A percentile compares a stretch with the other conserved stretches of the same genome.
phyloP scores from a whole-genome alignment of 441 rosid species.

The Melastoma candidum region DNA sequence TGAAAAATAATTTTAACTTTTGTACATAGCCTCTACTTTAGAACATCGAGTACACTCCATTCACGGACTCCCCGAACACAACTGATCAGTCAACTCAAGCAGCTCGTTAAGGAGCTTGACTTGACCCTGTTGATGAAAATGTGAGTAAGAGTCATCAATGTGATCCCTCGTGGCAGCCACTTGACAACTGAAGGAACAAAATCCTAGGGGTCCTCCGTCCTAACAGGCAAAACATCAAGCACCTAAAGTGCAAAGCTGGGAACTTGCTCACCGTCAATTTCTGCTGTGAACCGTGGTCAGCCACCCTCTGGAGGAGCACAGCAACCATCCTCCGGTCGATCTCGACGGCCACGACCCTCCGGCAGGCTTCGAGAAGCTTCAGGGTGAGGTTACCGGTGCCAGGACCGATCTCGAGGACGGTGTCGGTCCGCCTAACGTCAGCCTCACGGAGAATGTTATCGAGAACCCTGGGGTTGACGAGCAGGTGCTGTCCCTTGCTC shows the following conservation, averaged over 20 bases:
- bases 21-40: too few relatives aligned
- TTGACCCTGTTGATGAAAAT: too few relatives aligned
- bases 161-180: too few relatives aligned
- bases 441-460: constrained; percentile 61
- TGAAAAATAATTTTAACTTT: too few relatives aligned
- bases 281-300: constrained; percentile 25
- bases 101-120: too few relatives aligned
- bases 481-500: constrained; percentile 90
- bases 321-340: constrained; percentile 74
- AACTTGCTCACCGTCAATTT: constrained; percentile 40
- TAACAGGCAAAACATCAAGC: constrained; percentile 39
- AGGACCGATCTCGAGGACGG: constrained; percentile 76
- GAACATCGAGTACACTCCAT: too few relatives aligned
- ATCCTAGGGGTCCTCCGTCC: constrained; percentile 3
- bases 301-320: constrained; percentile 44
- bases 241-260: not conserved
- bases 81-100: too few relatives aligned
- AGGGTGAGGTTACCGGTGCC: constrained; percentile 88
- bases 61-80: too few relatives aligned
- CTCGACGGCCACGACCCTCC: constrained; percentile 60
- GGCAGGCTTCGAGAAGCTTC: constrained; percentile 52
- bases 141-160: too few relatives aligned
- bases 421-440: constrained; percentile 34
- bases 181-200: not conserved
- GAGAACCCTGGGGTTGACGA: constrained; percentile 64